A percentile compares a stretch with the other conserved stretches of the same genome.
Evolutionary conservation across 148 eudicot genomes (phyloP).

Genomic region (Chenopodium quinoa): DNA sequence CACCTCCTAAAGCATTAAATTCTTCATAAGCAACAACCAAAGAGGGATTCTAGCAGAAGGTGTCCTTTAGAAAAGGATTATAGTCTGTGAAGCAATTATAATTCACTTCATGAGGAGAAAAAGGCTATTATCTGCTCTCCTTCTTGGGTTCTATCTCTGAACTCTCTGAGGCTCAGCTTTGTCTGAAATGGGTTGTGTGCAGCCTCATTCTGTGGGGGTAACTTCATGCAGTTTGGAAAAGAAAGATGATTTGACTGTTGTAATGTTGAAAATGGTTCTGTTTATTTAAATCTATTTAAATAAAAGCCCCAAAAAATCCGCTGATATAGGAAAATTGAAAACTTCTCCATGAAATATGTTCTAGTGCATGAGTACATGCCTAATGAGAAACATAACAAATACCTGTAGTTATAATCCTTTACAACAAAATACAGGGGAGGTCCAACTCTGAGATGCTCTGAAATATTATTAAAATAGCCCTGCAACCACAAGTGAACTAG

Average conservation of each 20-base stretch:
- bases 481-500: constrained; percentile 26
- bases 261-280: background rate
- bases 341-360: background rate
- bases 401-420: constrained; percentile 73
- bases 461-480: constrained; percentile 57
- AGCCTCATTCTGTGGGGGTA: background rate
- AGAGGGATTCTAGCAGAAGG: background rate
- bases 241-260: background rate
- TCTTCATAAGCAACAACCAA: background rate
- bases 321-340: background rate
- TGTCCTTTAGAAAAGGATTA: background rate
- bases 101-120: background rate
- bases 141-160: background rate
- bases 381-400: constrained; percentile 3
- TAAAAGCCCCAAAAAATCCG: background rate
- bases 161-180: background rate
- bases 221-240: background rate
- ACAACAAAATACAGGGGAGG: constrained; percentile 74
- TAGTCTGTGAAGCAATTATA: background rate
- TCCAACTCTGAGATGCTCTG: constrained; percentile 65
- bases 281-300: too few species aligned
- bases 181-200: background rate
- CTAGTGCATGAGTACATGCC: background rate
- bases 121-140: background rate
- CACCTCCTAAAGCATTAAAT: background rate